Percentiles rank a stretch among this genome's conserved stretches.
These are phyloP conservation scores for Pluteus cervinus DNA, from an alignment of 768 basidiomycete genomes.

Conservation along the genomic window DNA sequence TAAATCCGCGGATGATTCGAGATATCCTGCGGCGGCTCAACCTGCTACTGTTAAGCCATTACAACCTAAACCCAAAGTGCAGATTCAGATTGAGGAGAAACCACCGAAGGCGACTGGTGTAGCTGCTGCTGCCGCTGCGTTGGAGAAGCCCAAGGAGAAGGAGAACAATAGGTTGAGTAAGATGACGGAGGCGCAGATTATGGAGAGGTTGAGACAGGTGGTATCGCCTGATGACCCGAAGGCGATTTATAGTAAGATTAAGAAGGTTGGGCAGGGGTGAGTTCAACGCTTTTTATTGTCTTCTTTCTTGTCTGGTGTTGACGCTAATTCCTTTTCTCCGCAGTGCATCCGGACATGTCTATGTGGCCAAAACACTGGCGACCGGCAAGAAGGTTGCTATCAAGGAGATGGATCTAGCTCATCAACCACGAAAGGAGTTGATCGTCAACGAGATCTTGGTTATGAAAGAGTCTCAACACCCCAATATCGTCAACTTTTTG, in stretches of 20 bases:
- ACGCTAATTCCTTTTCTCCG: slow-evolving; percentile 12
- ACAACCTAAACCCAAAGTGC: slow-evolving; percentile 71
- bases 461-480: slow-evolving; percentile 97
- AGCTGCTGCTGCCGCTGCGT: slow-evolving; percentile 65
- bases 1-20: too few species aligned
- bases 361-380: slow-evolving; percentile 86
- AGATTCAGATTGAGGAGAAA: slow-evolving; percentile 47
- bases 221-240: slow-evolving; percentile 87
- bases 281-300: slow-evolving; percentile 23
- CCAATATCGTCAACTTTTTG: slow-evolving; percentile 95
- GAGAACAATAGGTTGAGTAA: slow-evolving; percentile 92
- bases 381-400: slow-evolving; percentile 90
- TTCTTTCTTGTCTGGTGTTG: slow-evolving; percentile 3
- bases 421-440: slow-evolving; percentile 94
- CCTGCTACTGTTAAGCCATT: slow-evolving; percentile 62
- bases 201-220: slow-evolving; percentile 92
- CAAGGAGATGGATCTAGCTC: slow-evolving; percentile 96
- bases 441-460: slow-evolving; percentile 98
- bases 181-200: slow-evolving; percentile 96
- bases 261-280: slow-evolving; percentile 98
- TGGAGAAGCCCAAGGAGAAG: slow-evolving; percentile 74
- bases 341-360: slow-evolving; percentile 96
- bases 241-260: slow-evolving; percentile 89
- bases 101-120: slow-evolving; percentile 36
- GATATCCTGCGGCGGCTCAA: slow-evolving; percentile 44